phyloP scores from a whole-genome alignment of 495 filamentous ascomycete genomes.

The Penicillium crystallinum region DNA sequence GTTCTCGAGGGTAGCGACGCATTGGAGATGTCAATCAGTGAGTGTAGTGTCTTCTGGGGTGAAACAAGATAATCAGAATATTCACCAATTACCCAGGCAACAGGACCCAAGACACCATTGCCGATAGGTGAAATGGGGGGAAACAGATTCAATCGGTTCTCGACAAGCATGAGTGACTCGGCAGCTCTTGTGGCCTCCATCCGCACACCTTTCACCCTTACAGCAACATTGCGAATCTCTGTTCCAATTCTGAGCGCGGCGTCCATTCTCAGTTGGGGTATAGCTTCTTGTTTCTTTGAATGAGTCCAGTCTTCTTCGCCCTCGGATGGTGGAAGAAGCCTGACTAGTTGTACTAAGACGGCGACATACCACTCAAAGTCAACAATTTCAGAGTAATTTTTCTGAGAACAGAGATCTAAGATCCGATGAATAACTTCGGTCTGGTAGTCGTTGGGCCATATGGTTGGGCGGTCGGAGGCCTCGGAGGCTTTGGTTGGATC shows the following conservation, averaged over 20 bases:
- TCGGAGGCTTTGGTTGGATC: background rate
- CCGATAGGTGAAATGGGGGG: constrained; percentile 40
- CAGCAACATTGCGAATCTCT: constrained; percentile 81
- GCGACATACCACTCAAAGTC: constrained; percentile 98
- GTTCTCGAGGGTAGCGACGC: constrained; percentile 55
- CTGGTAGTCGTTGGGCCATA: constrained; percentile 75
- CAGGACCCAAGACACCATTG: constrained; percentile 61
- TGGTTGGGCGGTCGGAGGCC: constrained; percentile 24
- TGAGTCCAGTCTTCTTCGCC: constrained; percentile 19
- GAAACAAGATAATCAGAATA: constrained; percentile 64
- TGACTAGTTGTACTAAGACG: constrained; percentile 73
- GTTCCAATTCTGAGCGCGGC: constrained; percentile 69
- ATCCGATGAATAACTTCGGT: constrained; percentile 72
- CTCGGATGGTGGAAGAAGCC: constrained; percentile 50
- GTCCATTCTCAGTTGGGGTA: constrained; percentile 13
- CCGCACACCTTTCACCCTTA: constrained; percentile 82
- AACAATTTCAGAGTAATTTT: constrained; percentile 74
- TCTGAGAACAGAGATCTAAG: constrained; percentile 83
- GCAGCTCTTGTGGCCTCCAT: constrained; percentile 75
- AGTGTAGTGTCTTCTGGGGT: constrained; percentile 60
- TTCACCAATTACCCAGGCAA: constrained; percentile 85
- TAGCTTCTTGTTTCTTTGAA: constrained; percentile 13
- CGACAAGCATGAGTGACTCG: constrained; percentile 60
- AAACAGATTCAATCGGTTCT: constrained; percentile 42
- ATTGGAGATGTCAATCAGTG: constrained; percentile 64